A percentile compares a stretch with the other conserved stretches of the same genome.
Conservation (phyloP, 176 grass and related monocot species). For the Canna indica region DNA sequence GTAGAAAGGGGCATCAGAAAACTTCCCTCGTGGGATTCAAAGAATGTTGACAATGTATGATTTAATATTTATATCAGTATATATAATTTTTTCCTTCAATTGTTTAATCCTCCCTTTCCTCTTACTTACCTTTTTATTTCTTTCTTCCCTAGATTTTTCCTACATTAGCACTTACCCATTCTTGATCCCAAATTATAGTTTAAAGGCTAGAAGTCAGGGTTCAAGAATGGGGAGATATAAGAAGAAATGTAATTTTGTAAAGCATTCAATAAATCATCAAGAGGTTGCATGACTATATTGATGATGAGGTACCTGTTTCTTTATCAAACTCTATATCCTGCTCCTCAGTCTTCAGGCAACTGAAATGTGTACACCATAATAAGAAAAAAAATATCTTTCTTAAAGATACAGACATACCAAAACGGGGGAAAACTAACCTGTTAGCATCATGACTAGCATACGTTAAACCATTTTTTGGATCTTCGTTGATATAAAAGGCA, state of each 20-base stretch:
- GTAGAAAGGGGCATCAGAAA: too few relatives aligned
- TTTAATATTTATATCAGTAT: too few relatives aligned
- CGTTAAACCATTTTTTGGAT: slow-evolving; percentile 39
- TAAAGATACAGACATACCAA: slow-evolving; percentile 10
- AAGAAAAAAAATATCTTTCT: not conserved
- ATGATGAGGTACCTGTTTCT: slow-evolving; percentile 1
- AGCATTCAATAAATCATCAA: not conserved
- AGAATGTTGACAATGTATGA: too few relatives aligned
- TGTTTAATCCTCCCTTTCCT: too few relatives aligned
- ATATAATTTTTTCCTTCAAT: too few relatives aligned
- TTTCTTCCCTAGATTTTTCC: too few relatives aligned
- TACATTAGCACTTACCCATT: not conserved
- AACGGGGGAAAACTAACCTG: slow-evolving; percentile 34
- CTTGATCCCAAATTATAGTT: too few relatives aligned
- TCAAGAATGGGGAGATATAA: not conserved
- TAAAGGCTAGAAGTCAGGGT: not conserved
- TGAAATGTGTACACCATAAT: slow-evolving; percentile 22
- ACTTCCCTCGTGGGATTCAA: too few relatives aligned
- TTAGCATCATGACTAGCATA: slow-evolving; percentile 34
- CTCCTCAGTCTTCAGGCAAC: slow-evolving; percentile 16
- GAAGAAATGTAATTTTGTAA: not conserved
- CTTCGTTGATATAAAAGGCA: slow-evolving; percentile 43
- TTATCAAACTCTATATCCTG: slow-evolving; percentile 20
- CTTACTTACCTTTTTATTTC: too few relatives aligned
- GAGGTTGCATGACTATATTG: not conserved